Conservation (phyloP, 306 rosid species). For the Crataegus laevigata region DNA sequence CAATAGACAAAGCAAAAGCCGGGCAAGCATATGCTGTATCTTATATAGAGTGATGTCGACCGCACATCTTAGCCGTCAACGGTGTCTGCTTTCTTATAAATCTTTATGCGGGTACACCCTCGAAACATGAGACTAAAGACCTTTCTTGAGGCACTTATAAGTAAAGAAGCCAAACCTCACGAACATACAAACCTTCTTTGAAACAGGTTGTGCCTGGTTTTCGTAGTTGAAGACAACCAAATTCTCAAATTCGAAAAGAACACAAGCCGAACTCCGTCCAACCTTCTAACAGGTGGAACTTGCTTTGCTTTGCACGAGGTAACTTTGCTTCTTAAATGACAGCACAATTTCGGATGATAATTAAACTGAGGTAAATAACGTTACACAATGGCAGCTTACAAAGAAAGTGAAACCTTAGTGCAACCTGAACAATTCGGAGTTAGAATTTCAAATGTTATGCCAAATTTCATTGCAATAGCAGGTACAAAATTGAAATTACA, state of each 20-base stretch:
- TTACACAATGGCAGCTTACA: not conserved
- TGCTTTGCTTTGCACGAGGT: not conserved
- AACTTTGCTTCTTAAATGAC: too few relatives aligned
- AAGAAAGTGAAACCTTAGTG: not conserved
- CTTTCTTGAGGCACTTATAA: too few relatives aligned
- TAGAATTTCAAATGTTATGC: not conserved
- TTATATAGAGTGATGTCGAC: not conserved
- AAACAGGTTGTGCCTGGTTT: not conserved
- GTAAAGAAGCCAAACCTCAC: too few relatives aligned
- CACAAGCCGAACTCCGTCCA: not conserved
- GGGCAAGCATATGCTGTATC: not conserved
- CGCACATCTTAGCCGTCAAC: not conserved
- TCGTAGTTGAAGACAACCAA: not conserved
- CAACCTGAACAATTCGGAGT: not conserved
- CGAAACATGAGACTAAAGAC: too few relatives aligned
- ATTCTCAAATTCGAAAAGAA: not conserved
- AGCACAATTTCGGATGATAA: too few relatives aligned
- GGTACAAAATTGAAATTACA: not conserved
- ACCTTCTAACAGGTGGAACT: not conserved
- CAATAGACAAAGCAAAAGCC: not conserved
- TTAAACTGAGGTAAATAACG: not conserved
- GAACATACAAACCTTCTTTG: too few relatives aligned
- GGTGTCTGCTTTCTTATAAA: too few relatives aligned
- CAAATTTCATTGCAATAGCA: not conserved
- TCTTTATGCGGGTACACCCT: too few relatives aligned